Percentiles rank a stretch among this genome's conserved stretches.
phyloP scores from a whole-genome alignment of 2,329 filamentous ascomycete species.

The Claviceps monticola region DNA sequence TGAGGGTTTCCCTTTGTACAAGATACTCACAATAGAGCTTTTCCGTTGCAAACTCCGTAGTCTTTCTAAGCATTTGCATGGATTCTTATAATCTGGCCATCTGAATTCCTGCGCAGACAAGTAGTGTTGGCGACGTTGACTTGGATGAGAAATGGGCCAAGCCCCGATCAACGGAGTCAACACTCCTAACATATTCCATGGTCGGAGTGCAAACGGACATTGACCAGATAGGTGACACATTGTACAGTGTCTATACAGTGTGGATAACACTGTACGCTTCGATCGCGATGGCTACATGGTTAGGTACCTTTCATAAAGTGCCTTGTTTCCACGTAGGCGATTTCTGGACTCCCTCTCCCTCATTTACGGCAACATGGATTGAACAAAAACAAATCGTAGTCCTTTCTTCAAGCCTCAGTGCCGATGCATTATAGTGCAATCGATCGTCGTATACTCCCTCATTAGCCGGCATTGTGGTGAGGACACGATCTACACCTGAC shows the following conservation, averaged over 20 bases:
- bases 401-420: neutral
- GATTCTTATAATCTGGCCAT: too few species aligned
- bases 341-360: neutral
- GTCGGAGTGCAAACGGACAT: too few species aligned
- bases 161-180: too few species aligned
- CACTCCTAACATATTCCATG: too few species aligned
- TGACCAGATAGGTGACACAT: too few species aligned
- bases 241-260: neutral
- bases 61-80: neutral
- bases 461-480: neutral
- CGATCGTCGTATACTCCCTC: neutral
- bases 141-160: neutral
- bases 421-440: neutral
- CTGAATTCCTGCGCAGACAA: neutral
- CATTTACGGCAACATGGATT: neutral
- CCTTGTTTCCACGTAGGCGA: neutral
- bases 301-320: neutral
- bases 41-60: constrained; percentile 2
- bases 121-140: neutral
- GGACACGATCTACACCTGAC: neutral
- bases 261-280: neutral
- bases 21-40: constrained; percentile 24
- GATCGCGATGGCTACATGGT: neutral
- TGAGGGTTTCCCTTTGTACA: constrained; percentile 21
- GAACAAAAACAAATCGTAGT: neutral